Base-by-base conservation (phyloP, 371 early-diverging fungal genomes). In the Dipsacomyces acuminosporus region DNA sequence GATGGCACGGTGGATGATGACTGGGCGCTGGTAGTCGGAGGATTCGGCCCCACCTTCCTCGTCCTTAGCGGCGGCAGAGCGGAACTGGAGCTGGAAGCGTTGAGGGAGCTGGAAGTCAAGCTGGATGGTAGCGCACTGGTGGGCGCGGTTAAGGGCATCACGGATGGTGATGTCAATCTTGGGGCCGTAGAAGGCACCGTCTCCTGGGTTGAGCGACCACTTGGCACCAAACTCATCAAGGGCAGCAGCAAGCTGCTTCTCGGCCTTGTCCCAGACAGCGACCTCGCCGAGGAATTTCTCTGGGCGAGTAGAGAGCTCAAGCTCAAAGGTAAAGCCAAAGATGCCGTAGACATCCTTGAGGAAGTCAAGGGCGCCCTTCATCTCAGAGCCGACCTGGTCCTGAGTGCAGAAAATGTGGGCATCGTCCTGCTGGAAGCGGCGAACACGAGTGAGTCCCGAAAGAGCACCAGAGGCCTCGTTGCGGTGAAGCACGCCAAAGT, bases 161-260 rank as follows among this genome's bases (percentile, higher is more conserved):
- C 85, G 78, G 59, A 99, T 87, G 38, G 87, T 86, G 64, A 99
- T 98, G 80, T 99, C 99, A 69, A 99, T 94, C 86, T 99, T 99
- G 64, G 99, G 99, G 6, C 99, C 99, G 76, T 99, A 99, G 84
- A 99, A 99, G 21, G 99, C 99, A 36, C 99, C 99, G 82, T 99
- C 99, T 62, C 98, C 98, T 19, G 89, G 90, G 75, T 99, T 96
- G 30, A 99, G 53, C 55, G 80, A 82, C 96, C 96, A 99, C 8
- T 78, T 64, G 40, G 83, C 65, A 23, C 89, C 89, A 44, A 84
- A 86, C 41, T 82, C 79, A 64, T 88, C 76, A 67, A 96, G 74
- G 2, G 96, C 93, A 18, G 83, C 73, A 21, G 78, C 83, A 20
- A 99, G 76, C 45, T 72, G 60, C 82, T 76, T 57, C 76, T 77